Evolutionary conservation across 2,329 filamentous ascomycete species (phyloP), one percentile per base, ranked within the genome.

Genomic region (Stagonosporopsis chrysanthemi): DNA sequence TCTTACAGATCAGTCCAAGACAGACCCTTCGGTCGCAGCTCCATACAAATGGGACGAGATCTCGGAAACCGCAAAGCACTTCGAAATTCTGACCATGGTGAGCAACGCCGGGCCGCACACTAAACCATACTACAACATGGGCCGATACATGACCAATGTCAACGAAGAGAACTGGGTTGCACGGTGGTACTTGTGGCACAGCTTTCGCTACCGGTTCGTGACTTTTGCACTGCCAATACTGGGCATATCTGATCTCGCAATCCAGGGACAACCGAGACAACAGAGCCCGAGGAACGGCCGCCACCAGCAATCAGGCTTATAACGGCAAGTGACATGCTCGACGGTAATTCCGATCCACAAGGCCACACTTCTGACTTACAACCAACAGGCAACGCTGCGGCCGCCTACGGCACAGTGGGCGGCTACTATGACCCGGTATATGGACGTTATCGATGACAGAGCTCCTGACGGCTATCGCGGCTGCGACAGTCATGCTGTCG

Each of bases 121-220:
- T 6, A 70, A 65, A 43, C 64, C 68, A 1, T 76, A 77, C 43
- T 83, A 81, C 60, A 73, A 78, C 17, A 67, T 75, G 43, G 81
- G 80, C 14, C 71, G 71, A 24, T 79, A 79, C 51, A 68, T 64
- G 17, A 77, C 77, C 46, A 73, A 73, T 9, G 72, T 76, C 9
- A 76, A 76, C 40, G 77, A 81, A 60, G 73, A 75, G 43, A 83
- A 82, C 52, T 82, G 81, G 81, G 78, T 82, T 35, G 81, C 81
- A 28, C 72, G 78, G n/a, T 83, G 81, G 81, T 78, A 80, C 61
- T 73, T 83, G 6, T 83, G 80, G 80, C 81, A 82, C 63, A 79
- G 80, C 56, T 82, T 82, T 60, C 78, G 81, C n/a, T 81, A 78
- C 59, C 62, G 67, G 67, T 70, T 50, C 6, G 64, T 56, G 5